Conservation (phyloP, 176 grass and related monocot species). For the Dendrocalamus sinicus region DNA sequence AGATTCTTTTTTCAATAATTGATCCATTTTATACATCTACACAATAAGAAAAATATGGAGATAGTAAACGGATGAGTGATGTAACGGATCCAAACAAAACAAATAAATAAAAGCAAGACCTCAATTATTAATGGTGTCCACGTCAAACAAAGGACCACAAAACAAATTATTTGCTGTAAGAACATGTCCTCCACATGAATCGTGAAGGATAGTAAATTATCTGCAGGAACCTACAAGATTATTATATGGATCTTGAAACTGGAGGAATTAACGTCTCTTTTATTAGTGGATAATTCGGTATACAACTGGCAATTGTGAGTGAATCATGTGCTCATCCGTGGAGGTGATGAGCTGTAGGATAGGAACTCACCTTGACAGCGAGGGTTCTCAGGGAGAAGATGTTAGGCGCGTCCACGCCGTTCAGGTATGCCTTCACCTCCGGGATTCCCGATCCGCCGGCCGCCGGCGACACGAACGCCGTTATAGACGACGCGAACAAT, state of each 20-base stretch:
- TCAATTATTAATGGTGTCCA: slow-evolving; percentile 24
- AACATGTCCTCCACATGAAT: background rate
- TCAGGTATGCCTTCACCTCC: slow-evolving; percentile 96
- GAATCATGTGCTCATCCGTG: slow-evolving; percentile 11
- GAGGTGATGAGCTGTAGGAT: slow-evolving; percentile 27
- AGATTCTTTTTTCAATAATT: slow-evolving; percentile 35
- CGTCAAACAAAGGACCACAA: background rate
- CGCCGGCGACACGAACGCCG: slow-evolving; percentile 76
- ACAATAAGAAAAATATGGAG: background rate
- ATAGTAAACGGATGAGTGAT: background rate
- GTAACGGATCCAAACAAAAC: background rate
- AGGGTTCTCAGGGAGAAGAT: slow-evolving; percentile 88
- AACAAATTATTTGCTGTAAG: background rate
- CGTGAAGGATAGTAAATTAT: background rate
- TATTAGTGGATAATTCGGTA: background rate
- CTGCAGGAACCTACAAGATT: background rate
- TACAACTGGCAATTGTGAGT: slow-evolving; percentile 10
- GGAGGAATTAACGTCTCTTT: slow-evolving; percentile 2
- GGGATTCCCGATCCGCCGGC: slow-evolving; percentile 89
- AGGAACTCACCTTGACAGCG: slow-evolving; percentile 82
- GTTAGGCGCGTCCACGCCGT: slow-evolving; percentile 94
- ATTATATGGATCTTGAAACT: background rate
- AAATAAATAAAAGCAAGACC: background rate
- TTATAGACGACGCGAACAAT: slow-evolving; percentile 71
- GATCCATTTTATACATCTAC: background rate